Base-by-base conservation (phyloP, 1,284 basidiomycete species). In the Inonotus hispidus region DNA sequence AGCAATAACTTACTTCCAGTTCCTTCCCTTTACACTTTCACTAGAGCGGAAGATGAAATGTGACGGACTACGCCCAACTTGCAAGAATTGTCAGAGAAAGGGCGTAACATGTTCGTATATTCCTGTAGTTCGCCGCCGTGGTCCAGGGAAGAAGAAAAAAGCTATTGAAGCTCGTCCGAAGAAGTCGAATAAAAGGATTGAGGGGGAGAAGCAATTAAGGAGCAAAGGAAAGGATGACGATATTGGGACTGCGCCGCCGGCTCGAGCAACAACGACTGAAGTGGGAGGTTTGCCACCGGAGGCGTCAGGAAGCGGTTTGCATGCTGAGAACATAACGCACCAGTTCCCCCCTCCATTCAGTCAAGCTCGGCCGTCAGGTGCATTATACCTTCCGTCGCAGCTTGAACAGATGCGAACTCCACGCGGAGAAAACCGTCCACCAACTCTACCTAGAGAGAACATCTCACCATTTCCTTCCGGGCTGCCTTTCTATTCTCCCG, bases 31-130 rank as follows among this genome's bases (percentile, higher is more conserved):
- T 19, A n/a, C 21, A 35, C 19, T 16, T 62, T 52, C 63, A 25
- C 23, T 50, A 90, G 87, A 77, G 56, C 82, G 88, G 59, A 90
- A 90, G 71, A 78, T 90, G 63, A 79, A 82, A 16, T 90, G 88
- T 72, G 83, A 87, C 67, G 88, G 87, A 3, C 74, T 71, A 5
- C 77, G 75, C 62, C 88, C 87, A 35, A 71, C 73, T 6, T 90
- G 88, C 66, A 73, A 71, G 13, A 83, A 85, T 65, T 90, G 88
- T 71, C 68, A 65, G 25, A 75, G 75, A 29, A 81, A 82, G 35
- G 69, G 73, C 56, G 23, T 19, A 58, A 66, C 69, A 47, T 90
- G 88, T 70, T 70, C 69, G 59, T 90, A 89, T 72, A 79, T 77
- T 47, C 70, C 73, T 21, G 70, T 77, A 21, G 77, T 79, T n/a